phyloP scores from a whole-genome alignment of 352 stramenopile species.

The Phytophthora sp. region DNA sequence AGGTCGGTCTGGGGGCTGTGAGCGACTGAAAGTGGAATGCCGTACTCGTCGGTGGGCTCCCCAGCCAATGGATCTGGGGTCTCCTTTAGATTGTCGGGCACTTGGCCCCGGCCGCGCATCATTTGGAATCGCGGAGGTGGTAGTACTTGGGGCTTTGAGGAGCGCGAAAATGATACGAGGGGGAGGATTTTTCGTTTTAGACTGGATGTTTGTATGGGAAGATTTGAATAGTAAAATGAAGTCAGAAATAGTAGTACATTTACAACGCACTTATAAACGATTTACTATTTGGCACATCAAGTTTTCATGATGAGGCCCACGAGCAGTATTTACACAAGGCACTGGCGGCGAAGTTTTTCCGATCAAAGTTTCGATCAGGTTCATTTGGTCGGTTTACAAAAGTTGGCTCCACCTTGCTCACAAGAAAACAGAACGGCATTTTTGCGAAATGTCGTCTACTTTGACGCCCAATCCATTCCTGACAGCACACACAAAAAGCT shows the following conservation, averaged over 20 bases:
- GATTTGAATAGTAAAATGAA: too few relatives aligned
- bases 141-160: slow-evolving; percentile 15
- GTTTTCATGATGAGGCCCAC: too few relatives aligned
- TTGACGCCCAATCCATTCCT: slow-evolving; percentile 7
- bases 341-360: too few relatives aligned
- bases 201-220: slow-evolving; percentile 8
- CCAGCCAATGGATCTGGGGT: slow-evolving; percentile 2
- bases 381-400: too few relatives aligned
- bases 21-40: slow-evolving; percentile 26
- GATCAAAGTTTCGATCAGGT: too few relatives aligned
- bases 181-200: slow-evolving; percentile 9
- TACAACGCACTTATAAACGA: too few relatives aligned
- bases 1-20: slow-evolving; percentile 38
- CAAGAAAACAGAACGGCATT: too few relatives aligned
- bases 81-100: background rate
- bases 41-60: slow-evolving; percentile 26
- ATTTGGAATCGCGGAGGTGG: background rate
- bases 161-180: slow-evolving; percentile 15
- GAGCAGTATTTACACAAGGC: too few relatives aligned
- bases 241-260: too few relatives aligned
- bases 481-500: background rate
- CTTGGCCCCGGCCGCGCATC: slow-evolving; percentile 5
- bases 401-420: too few relatives aligned
- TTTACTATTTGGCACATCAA: too few relatives aligned
- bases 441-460: too few relatives aligned